Percentiles rank a stretch among this genome's conserved stretches.
These are phyloP conservation scores for Phlegmacium glaucopus DNA, from an alignment of 768 basidiomycete species.

Conservation along the genomic window DNA sequence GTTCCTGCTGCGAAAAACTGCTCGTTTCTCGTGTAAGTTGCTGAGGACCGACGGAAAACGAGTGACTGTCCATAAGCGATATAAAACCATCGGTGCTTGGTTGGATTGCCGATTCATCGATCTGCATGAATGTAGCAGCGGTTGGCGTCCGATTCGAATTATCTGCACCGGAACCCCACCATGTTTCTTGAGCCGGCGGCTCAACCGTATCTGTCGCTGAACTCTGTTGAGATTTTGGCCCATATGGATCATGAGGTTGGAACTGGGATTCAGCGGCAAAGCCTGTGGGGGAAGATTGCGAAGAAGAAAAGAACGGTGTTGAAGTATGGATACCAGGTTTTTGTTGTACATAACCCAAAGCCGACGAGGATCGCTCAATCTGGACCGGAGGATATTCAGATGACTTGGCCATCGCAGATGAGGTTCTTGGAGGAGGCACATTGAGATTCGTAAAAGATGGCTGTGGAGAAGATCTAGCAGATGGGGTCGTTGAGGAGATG, in stretches of 20 bases:
- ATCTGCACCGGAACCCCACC: slow-evolving; percentile 61
- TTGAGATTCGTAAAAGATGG: slow-evolving; percentile 44
- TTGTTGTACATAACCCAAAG: slow-evolving; percentile 67
- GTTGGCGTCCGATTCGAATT: slow-evolving; percentile 56
- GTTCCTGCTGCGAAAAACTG: slow-evolving; percentile 35
- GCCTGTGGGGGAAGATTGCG: slow-evolving; percentile 20
- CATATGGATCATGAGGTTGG: slow-evolving; percentile 8
- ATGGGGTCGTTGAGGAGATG: slow-evolving; percentile 78
- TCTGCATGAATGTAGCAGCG: slow-evolving; percentile 58
- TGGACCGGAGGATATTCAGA: slow-evolving; percentile 43
- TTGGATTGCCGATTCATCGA: slow-evolving; percentile 39
- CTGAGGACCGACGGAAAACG: slow-evolving; percentile 36
- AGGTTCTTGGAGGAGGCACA: slow-evolving; percentile 53
- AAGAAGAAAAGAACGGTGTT: slow-evolving; percentile 44
- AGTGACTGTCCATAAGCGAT: slow-evolving; percentile 72
- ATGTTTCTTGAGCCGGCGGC: slow-evolving; percentile 40
- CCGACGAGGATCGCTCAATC: slow-evolving; percentile 74
- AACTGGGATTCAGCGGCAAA: slow-evolving; percentile 32
- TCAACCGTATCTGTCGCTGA: slow-evolving; percentile 32
- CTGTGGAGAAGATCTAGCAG: slow-evolving; percentile 75
- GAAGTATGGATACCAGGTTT: slow-evolving; percentile 53
- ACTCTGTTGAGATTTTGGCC: slow-evolving; percentile 6
- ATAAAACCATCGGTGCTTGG: slow-evolving; percentile 64
- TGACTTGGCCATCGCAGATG: slow-evolving; percentile 66
- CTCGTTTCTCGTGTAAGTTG: slow-evolving; percentile 15